Base-by-base conservation (phyloP, 495 filamentous ascomycete genomes). In the Polyplosphaeria fusca region DNA sequence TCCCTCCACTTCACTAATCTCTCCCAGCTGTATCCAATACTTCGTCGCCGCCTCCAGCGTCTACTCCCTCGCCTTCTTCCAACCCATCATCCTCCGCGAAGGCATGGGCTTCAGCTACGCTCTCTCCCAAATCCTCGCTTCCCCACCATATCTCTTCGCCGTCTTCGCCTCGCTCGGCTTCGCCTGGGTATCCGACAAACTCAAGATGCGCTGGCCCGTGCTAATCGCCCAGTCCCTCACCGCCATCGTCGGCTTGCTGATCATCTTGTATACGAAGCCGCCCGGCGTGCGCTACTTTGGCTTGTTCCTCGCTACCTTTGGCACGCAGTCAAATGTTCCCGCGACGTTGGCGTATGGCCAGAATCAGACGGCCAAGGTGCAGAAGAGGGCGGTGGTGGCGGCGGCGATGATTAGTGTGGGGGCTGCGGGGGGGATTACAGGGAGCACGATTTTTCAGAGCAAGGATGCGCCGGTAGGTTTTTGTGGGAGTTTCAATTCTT, bases 21-120 rank as follows among this genome's bases (percentile, higher is more conserved):
- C n/a, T 20, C 48, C 35, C n/a, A 52, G 48, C 35, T 54, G 16
- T 2, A 43, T 54, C 38, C 50, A 54, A 23, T 54, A 54, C 40
- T 54, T 54, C 22, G 50, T 54, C 4, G 50, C 50, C 16, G 50
- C 41, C 38, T 54, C 50, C n/a, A 19, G 9, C 4, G 50, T 54
- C 24, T 54, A 43, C 38, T 54, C 50, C 20, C 40, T 54, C 38
- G 50, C 39, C 24, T 54, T 45, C 40, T 54, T 54, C 40, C 25
- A 30, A 18, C 39, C 50, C 39, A 54, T 54, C 18, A 45, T 54
- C 39, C 50, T 54, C 3, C 50, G 50, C 39, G 2, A 54, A 22
- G 50, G 50, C 39, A 54, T 54, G 50, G 39, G 41, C 12, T 54
- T 54, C 50, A 40, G 27, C 24, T 54, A 54, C 39, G 39, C 50